These are phyloP conservation scores for Eimeria maxima DNA, from an alignment of 169 alveolate genomes.

Conservation along the genomic window DNA sequence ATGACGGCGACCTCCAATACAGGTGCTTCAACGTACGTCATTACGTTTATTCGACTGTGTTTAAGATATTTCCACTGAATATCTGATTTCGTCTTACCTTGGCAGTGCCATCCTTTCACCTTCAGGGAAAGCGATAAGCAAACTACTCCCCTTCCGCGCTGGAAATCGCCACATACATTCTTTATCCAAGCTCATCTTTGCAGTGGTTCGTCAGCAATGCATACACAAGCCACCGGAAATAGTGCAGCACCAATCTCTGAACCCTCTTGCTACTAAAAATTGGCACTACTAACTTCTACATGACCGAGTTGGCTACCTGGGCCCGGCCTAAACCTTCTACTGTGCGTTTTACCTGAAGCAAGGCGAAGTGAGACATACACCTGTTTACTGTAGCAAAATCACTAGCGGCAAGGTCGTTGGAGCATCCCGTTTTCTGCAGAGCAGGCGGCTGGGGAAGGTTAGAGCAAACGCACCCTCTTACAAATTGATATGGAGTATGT, in stretches of 20 bases:
- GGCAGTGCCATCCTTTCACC: neutral
- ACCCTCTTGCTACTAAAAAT: neutral
- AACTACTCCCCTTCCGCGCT: neutral
- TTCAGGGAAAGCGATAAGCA: too few species aligned
- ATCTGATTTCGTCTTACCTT: neutral
- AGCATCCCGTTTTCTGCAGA: neutral
- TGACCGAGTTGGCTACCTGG: neutral
- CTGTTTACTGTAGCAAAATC: neutral
- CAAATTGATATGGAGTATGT: neutral
- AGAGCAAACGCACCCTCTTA: neutral
- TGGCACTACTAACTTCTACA: neutral
- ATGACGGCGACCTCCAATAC: neutral
- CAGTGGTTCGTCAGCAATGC: neutral
- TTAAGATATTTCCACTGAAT: neutral
- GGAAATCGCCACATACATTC: neutral
- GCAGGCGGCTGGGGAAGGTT: neutral
- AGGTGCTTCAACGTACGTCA: neutral
- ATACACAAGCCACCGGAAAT: neutral
- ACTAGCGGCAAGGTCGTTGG: neutral
- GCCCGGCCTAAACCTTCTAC: neutral
- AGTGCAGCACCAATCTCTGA: neutral
- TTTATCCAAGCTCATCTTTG: neutral
- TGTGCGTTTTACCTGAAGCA: neutral
- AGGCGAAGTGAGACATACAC: neutral
- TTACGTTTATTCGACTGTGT: neutral